Percentiles rank a stretch among this genome's conserved stretches.
Conservation (phyloP, 768 basidiomycete species). For the Trametes sanguinea region DNA sequence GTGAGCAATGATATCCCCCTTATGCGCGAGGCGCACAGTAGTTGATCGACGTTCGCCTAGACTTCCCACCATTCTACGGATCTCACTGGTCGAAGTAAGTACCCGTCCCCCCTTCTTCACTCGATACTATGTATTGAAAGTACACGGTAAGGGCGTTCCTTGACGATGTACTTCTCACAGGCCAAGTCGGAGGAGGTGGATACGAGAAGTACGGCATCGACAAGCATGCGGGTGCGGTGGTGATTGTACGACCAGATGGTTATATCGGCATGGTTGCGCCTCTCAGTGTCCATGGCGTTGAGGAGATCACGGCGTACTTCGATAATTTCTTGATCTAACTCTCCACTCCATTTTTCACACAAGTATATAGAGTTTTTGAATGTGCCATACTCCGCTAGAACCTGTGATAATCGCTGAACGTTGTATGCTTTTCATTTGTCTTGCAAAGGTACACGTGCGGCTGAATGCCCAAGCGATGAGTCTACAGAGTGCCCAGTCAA, state of each 20-base stretch:
- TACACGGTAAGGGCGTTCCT: slow-evolving; percentile 50
- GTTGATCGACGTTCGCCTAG: slow-evolving; percentile 41
- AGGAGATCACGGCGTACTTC: slow-evolving; percentile 48
- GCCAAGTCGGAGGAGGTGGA: slow-evolving; percentile 50
- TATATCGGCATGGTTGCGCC: slow-evolving; percentile 60
- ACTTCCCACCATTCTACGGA: slow-evolving; percentile 47
- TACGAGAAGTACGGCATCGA: slow-evolving; percentile 58
- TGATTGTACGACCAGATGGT: slow-evolving; percentile 63
- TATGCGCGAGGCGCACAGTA: slow-evolving; percentile 27
- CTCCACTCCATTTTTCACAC: no score
- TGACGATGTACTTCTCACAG: slow-evolving; percentile 54
- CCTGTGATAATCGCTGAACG: no score
- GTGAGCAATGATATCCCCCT: neutral
- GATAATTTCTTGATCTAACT: slow-evolving; percentile 38
- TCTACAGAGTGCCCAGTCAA: no score
- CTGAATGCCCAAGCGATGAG: no score
- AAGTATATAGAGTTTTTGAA: no score
- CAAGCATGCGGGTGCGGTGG: slow-evolving; percentile 43
- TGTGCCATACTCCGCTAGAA: no score
- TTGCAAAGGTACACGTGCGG: no score
- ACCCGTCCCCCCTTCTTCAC: neutral
- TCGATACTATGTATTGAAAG: neutral
- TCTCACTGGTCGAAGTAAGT: slow-evolving; percentile 61
- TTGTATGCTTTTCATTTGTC: no score
- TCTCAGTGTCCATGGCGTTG: slow-evolving; percentile 36